phyloP scores from a whole-genome alignment of 768 basidiomycete genomes.

The Calocera cornea region DNA sequence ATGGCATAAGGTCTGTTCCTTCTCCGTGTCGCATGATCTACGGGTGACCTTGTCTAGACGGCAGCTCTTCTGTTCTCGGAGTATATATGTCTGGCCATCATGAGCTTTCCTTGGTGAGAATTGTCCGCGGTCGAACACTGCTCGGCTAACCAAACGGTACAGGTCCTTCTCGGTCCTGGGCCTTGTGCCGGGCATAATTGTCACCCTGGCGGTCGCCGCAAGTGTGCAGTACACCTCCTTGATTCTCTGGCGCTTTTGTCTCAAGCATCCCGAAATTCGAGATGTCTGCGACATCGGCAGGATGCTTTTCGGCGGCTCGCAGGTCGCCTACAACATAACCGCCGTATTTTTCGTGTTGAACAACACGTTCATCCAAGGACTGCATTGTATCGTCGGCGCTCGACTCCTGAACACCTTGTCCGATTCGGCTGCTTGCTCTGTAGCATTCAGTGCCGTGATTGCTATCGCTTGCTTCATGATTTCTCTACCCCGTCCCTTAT shows the following conservation, averaged over 20 bases:
- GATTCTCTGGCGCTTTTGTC: slow-evolving; percentile 35
- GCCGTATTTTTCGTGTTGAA: slow-evolving; percentile 41
- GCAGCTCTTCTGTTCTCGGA: slow-evolving; percentile 35
- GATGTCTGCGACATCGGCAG: slow-evolving; percentile 41
- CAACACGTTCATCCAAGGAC: slow-evolving; percentile 43
- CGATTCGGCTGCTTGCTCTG: slow-evolving; percentile 30
- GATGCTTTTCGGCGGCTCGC: slow-evolving; percentile 35
- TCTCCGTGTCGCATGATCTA: background rate
- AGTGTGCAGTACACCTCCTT: slow-evolving; percentile 36
- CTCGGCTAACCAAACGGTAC: background rate
- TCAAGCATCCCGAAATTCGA: slow-evolving; percentile 36
- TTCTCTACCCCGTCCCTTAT: slow-evolving; percentile 33
- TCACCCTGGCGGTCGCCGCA: slow-evolving; percentile 30
- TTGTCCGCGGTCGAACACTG: slow-evolving; percentile 11
- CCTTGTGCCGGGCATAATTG: slow-evolving; percentile 32
- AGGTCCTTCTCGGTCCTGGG: slow-evolving; percentile 33
- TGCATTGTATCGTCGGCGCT: slow-evolving; percentile 36
- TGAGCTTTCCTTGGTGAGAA: slow-evolving; percentile 29
- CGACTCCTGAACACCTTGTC: slow-evolving; percentile 35
- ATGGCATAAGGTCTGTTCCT: slow-evolving; percentile 33
- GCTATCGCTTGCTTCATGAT: slow-evolving; percentile 31
- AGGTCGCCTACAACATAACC: slow-evolving; percentile 37
- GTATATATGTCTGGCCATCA: slow-evolving; percentile 34
- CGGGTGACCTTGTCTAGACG: slow-evolving; percentile 21
- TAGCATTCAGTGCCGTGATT: slow-evolving; percentile 28